Evolutionary conservation across 768 basidiomycete genomes (phyloP).

Genomic region (Brasilioporus rufonigricans): DNA sequence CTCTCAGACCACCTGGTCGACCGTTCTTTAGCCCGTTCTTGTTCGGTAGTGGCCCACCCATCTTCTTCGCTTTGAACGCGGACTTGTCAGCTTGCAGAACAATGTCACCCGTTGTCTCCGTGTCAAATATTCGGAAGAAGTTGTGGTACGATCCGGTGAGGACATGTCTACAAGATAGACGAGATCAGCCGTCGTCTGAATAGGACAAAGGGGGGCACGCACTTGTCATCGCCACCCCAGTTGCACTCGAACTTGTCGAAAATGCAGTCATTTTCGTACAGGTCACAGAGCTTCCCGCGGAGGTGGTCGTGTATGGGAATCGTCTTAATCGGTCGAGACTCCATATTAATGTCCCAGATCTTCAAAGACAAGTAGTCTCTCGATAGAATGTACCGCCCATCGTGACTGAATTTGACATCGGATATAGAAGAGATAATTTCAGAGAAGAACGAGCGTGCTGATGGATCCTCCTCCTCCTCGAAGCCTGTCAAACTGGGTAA

Average conservation of each 20-base stretch:
- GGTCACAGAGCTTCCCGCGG: slow-evolving; percentile 93
- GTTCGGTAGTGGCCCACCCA: slow-evolving; percentile 78
- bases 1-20: slow-evolving; percentile 65
- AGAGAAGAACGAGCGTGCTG: slow-evolving; percentile 97
- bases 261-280: slow-evolving; percentile 99
- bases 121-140: slow-evolving; percentile 99
- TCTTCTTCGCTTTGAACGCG: slow-evolving; percentile 99
- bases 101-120: slow-evolving; percentile 81
- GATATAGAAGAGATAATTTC: slow-evolving; percentile 99
- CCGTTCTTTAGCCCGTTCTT: slow-evolving; percentile 76
- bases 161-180: slow-evolving; percentile 63
- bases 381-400: slow-evolving; percentile 94
- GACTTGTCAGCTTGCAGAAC: slow-evolving; percentile 98
- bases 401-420: slow-evolving; percentile 98
- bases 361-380: slow-evolving; percentile 97
- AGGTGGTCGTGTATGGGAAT: slow-evolving; percentile 99
- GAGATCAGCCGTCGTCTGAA: slow-evolving; percentile 9
- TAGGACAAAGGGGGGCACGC: slow-evolving; percentile 38
- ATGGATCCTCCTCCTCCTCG: slow-evolving; percentile 98
- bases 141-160: slow-evolving; percentile 99
- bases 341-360: slow-evolving; percentile 99
- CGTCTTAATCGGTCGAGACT: slow-evolving; percentile 91
- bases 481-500: slow-evolving; percentile 60
- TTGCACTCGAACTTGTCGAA: slow-evolving; percentile 99
- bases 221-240: slow-evolving; percentile 96